A percentile compares a stretch with the other conserved stretches of the same genome.
Conservation (phyloP, 495 filamentous ascomycete species). For the Podospora didyma region DNA sequence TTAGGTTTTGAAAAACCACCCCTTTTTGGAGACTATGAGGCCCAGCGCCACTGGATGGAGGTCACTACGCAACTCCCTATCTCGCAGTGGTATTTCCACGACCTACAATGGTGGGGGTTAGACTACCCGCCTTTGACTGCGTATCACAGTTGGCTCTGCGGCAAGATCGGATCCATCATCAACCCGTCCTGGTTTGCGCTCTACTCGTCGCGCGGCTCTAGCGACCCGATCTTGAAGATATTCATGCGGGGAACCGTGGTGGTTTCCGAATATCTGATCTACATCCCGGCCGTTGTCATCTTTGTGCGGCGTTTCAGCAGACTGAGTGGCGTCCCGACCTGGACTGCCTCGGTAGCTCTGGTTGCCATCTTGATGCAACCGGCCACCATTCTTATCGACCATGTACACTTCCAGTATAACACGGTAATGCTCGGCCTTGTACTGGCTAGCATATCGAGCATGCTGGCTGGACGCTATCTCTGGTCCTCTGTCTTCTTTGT, state of each 20-base stretch:
- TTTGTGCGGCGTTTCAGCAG: constrained; percentile 76
- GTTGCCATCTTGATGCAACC: constrained; percentile 91
- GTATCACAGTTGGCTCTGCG: constrained; percentile 93
- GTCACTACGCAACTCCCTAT: constrained; percentile 83
- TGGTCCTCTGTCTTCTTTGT: constrained; percentile 95
- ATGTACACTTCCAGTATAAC: constrained; percentile 99
- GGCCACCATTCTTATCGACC: constrained; percentile 85
- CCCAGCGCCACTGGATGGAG: constrained; percentile 98
- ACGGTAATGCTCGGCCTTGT: constrained; percentile 94
- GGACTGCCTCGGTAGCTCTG: constrained; percentile 80
- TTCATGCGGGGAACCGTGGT: constrained; percentile 93
- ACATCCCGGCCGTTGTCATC: constrained; percentile 77
- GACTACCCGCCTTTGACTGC: constrained; percentile 97
- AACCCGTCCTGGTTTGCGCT: constrained; percentile 88
- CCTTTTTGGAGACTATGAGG: constrained; percentile 96
- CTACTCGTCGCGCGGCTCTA: constrained; percentile 72
- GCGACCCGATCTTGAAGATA: constrained; percentile 76
- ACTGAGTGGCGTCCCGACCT: constrained; percentile 62
- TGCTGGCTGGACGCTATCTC: constrained; percentile 75
- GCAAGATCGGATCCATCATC: constrained; percentile 76
- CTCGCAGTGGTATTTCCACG: constrained; percentile 95
- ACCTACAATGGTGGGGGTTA: constrained; percentile 94
- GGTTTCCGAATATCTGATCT: constrained; percentile 84
- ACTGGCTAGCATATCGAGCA: constrained; percentile 79
- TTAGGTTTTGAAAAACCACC: constrained; percentile 75